These are phyloP conservation scores for Lagenidium sp. DNA, from an alignment of 352 stramenopile genomes.

Conservation along the genomic window DNA sequence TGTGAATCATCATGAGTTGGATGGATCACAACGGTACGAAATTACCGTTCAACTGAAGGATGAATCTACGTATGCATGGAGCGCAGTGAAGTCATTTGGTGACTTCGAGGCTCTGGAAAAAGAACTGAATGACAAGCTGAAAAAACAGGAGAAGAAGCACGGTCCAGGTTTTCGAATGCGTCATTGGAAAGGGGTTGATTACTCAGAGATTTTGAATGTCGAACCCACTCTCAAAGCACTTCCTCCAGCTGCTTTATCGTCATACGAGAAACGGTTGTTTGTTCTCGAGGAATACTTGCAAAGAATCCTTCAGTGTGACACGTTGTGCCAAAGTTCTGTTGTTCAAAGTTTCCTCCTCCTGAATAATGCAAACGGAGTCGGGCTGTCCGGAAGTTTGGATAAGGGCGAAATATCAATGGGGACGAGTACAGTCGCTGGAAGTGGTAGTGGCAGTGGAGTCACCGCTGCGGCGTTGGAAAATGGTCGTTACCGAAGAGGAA, in stretches of 20 bases:
- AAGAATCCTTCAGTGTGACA: constrained; percentile 57
- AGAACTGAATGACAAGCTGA: constrained; percentile 45
- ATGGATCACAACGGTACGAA: no score
- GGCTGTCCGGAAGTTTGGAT: no score
- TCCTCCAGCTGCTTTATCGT: no score
- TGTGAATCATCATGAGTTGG: no score
- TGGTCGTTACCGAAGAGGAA: constrained; percentile 22
- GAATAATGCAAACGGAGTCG: no score
- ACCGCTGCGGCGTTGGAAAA: constrained; percentile 35
- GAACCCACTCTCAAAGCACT: constrained; percentile 41
- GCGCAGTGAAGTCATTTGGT: constrained; percentile 52
- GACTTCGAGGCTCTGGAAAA: constrained; percentile 72
- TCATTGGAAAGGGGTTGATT: constrained; percentile 71
- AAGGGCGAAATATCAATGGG: no score
- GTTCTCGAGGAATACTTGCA: constrained; percentile 66
- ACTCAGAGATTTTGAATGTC: constrained; percentile 40
- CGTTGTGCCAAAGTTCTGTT: constrained; percentile 59
- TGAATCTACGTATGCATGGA: constrained; percentile 51
- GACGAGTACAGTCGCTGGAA: background rate
- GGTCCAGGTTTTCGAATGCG: constrained; percentile 22
- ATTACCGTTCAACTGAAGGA: constrained; percentile 51
- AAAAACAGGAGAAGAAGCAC: constrained; percentile 66
- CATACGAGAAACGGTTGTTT: constrained; percentile 57
- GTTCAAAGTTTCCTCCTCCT: constrained; percentile 72
- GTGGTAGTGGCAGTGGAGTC: background rate